phyloP scores from a whole-genome alignment of 2,329 filamentous ascomycete genomes.

The Sphaerostilbella broomeana region DNA sequence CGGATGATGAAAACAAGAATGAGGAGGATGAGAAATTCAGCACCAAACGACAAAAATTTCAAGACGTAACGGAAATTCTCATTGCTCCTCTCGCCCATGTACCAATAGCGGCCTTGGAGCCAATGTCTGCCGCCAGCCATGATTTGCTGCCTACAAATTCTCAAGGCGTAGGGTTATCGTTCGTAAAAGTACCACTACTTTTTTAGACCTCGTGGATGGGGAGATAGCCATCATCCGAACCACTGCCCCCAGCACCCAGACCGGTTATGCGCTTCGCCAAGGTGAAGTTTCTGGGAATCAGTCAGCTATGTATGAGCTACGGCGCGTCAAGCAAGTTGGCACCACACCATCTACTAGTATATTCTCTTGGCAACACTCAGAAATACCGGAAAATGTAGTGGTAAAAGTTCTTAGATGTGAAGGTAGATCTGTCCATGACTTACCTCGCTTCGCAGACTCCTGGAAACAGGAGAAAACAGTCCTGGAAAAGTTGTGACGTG shows the following conservation, averaged over 20 bases:
- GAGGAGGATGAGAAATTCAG: not conserved
- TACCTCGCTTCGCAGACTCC: not conserved
- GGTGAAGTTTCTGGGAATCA: no score
- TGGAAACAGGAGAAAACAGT: not conserved
- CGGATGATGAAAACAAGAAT: no score
- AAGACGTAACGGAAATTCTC: not conserved
- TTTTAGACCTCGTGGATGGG: not conserved
- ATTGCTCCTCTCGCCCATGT: not conserved
- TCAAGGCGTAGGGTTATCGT: no score
- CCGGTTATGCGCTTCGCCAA: not conserved
- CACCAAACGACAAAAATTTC: not conserved
- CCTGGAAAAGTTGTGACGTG: not conserved
- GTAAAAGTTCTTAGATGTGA: not conserved
- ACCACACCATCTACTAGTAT: not conserved
- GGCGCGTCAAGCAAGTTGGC: not conserved
- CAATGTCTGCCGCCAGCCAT: not conserved
- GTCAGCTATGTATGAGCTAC: not conserved
- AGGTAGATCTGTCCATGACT: not conserved
- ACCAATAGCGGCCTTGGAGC: not conserved
- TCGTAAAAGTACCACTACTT: not conserved
- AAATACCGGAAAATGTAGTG: not conserved
- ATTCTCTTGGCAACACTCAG: not conserved
- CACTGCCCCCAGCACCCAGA: no score
- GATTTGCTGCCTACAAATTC: not conserved
- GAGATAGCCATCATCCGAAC: not conserved